Percentiles rank a stretch among this genome's conserved stretches.
phyloP scores from a whole-genome alignment of 805 yeast species.

The Dipodascus albidus region DNA sequence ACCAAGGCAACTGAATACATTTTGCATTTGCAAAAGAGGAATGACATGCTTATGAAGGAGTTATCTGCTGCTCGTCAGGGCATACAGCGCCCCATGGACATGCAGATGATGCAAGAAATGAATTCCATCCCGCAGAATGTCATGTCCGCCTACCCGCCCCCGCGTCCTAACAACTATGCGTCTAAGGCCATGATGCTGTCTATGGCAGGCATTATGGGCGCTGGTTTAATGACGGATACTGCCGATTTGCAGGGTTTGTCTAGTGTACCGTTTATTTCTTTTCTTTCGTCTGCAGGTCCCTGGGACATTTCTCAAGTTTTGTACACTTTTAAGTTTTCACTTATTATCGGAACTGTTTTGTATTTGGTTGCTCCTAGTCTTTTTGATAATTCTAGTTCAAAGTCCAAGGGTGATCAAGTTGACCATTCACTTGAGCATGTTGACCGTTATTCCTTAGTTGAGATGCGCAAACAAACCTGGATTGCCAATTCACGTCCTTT shows the following conservation, averaged over 20 bases:
- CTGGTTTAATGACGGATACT: conserved; percentile 18
- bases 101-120: conserved; percentile 4
- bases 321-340: conserved; percentile 14
- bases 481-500: conserved; percentile 18
- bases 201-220: conserved; percentile 28
- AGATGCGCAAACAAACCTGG: conserved; percentile 18
- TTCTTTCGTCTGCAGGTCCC: conserved; percentile 5
- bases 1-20: conserved; percentile 76
- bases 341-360: conserved; percentile 21
- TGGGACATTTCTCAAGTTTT: conserved; percentile 11
- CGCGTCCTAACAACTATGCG: conserved; percentile 5
- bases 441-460: conserved; percentile 7
- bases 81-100: not conserved
- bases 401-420: conserved; percentile 6
- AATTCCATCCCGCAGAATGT: conserved; percentile 5
- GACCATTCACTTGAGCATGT: not conserved
- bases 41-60: conserved; percentile 39
- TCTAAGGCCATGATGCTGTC: conserved; percentile 25
- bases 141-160: conserved; percentile 3
- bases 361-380: conserved; percentile 20
- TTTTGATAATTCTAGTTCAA: conserved; percentile 7
- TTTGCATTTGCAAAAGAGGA: conserved; percentile 54
- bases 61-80: conserved; percentile 28
- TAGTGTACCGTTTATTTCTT: conserved; percentile 19
- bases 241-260: conserved; percentile 21